Percentiles rank a stretch among this genome's conserved stretches.
Conservation (phyloP, 2,329 filamentous ascomycete species). For the Harringtonia aguacate region DNA sequence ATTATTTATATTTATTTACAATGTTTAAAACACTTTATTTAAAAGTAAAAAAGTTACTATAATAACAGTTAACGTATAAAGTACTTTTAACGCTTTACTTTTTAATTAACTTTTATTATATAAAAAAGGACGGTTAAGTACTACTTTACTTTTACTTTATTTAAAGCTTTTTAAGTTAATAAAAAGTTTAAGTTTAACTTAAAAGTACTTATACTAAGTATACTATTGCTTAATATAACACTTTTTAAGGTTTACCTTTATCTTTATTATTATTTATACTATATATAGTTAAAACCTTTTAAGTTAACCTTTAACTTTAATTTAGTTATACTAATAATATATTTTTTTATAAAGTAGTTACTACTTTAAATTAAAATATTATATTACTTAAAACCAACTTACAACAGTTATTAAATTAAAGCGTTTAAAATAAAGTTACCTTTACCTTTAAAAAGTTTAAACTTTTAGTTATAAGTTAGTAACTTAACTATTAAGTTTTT, state of each 20-base stretch:
- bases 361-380: background rate
- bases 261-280: too few species aligned
- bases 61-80: too few species aligned
- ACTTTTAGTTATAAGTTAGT: background rate
- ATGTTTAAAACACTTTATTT: too few species aligned
- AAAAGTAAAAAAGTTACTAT: too few species aligned
- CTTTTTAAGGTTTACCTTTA: too few species aligned
- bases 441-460: background rate
- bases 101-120: background rate
- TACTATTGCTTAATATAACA: background rate
- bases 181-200: background rate
- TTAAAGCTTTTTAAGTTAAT: background rate
- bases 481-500: too few species aligned
- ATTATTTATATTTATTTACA: too few species aligned
- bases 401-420: background rate
- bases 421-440: background rate
- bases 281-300: background rate
- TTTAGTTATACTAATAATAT: background rate
- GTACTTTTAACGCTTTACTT: too few species aligned
- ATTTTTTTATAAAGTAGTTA: background rate
- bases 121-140: too few species aligned
- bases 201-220: background rate
- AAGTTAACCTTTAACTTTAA: background rate
- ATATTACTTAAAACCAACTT: background rate
- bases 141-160: too few species aligned